Base-by-base conservation (phyloP, 768 basidiomycete species). In the Boletus tylopilopsis region DNA sequence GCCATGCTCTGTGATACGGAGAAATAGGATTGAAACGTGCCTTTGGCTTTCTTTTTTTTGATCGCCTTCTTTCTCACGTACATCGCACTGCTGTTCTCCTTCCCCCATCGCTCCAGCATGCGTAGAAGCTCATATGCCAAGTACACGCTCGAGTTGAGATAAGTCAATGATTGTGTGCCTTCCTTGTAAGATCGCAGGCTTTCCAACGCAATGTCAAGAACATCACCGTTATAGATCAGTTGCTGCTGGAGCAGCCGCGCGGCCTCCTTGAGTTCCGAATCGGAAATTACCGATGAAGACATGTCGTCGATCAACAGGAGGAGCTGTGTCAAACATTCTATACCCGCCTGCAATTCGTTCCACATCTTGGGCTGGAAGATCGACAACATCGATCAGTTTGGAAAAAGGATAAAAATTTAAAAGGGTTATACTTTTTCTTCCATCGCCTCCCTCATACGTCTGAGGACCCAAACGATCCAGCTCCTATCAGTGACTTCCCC, bases 221-320 rank as follows among this genome's bases (percentile, higher is more conserved):
- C 84, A 55, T 97, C 93, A 29, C 91, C 94, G 59, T 94, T 94
- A 72, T 97, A 98, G 61, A 97, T 87, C 22, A 99, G 74, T 65
- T 96, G 91, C 55, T 92, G 83, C 59, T 93, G 90, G 2, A 98
- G 75, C 18, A 86, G 73, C 47, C 82, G 82, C 42, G 94, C 88
- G 22, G 87, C 85, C 30, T 95, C 92, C 37, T 73, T 71, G 54
- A 92, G 75, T 56, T 60, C 52, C 21, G 66, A 39, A 52, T 70
- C 67, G 64, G 67, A 68, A 41, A 68, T 68, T 33, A 60, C 59
- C 44, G 77, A 72, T 39, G 76, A 73, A 27, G 84, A 77, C 85
- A 99, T 93, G 40, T 71, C 71, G 60, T 97, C 94, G 63, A 98
- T 85, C 60, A 95, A 80, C 39, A 91, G 78, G 25, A 98, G 78